These are phyloP conservation scores for Raddia distichophylla DNA, from an alignment of 176 grass and related monocot species.

Conservation along the genomic window DNA sequence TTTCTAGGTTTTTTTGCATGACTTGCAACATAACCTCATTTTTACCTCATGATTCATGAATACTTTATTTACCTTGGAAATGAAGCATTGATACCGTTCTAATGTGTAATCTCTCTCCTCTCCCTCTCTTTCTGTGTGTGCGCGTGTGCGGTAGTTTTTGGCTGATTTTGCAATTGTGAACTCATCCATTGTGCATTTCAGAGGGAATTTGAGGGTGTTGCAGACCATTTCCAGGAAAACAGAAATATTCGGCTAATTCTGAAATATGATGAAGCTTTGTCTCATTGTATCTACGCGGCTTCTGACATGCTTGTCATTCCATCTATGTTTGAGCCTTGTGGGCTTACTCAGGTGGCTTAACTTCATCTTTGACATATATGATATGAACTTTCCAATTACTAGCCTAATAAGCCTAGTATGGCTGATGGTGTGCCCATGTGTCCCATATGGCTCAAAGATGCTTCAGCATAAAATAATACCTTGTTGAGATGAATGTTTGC, in stretches of 20 bases:
- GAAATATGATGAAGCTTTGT: constrained; percentile 75
- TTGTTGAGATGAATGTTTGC: constrained; percentile 58
- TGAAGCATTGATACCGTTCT: background rate
- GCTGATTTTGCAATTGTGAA: background rate
- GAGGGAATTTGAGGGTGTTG: constrained; percentile 63
- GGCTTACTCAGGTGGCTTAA: constrained; percentile 62
- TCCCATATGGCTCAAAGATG: background rate
- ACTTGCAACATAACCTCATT: background rate
- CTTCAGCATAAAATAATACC: constrained; percentile 50
- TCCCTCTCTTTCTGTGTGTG: no score
- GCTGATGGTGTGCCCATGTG: background rate
- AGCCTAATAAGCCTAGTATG: background rate
- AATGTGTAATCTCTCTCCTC: background rate
- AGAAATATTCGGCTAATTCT: constrained; percentile 51
- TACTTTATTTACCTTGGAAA: constrained; percentile 12
- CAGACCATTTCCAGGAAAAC: constrained; percentile 50
- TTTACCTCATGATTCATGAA: constrained; percentile 1
- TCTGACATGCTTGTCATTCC: constrained; percentile 75
- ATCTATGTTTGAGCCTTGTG: constrained; percentile 69
- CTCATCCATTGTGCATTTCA: constrained; percentile 7
- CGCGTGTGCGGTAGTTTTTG: background rate
- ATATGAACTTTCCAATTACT: background rate
- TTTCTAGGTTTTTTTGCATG: no score
- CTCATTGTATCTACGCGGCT: constrained; percentile 66
- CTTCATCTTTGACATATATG: background rate